A percentile compares a stretch with the other conserved stretches of the same genome.
Conservation (phyloP, 2,329 filamentous ascomycete genomes). For the Hypomyces perniciosus region DNA sequence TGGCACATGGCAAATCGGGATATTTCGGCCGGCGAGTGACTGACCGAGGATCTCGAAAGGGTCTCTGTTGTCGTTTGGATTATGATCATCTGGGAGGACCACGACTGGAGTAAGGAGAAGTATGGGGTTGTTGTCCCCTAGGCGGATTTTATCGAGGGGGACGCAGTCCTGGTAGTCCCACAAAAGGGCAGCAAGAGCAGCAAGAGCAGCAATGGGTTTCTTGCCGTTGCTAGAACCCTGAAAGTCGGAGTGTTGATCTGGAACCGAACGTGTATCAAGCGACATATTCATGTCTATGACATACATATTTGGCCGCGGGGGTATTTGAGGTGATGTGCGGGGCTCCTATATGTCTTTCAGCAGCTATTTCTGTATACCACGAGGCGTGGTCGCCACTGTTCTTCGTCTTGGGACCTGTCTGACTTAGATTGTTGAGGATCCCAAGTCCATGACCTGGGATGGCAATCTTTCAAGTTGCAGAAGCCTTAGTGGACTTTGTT, state of each 20-base stretch:
- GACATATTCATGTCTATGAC: slow-evolving; percentile 5
- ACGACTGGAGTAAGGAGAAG: slow-evolving; percentile 56
- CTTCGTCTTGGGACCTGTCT: too few species aligned
- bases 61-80: slow-evolving; percentile 44
- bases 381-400: too few species aligned
- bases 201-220: neutral
- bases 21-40: slow-evolving; percentile 53
- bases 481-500: too few species aligned
- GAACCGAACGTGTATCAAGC: neutral
- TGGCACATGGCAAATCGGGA: slow-evolving; percentile 63
- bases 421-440: too few species aligned
- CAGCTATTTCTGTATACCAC: too few species aligned
- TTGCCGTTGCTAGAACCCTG: neutral
- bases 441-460: too few species aligned
- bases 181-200: slow-evolving; percentile 23
- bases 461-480: too few species aligned
- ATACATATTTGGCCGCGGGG: neutral
- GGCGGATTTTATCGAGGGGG: slow-evolving; percentile 40
- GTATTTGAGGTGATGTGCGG: too few species aligned
- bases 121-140: slow-evolving; percentile 49
- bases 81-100: slow-evolving; percentile 35
- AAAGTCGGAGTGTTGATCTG: neutral
- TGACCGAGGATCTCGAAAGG: slow-evolving; percentile 68
- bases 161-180: slow-evolving; percentile 42
- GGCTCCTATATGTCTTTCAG: too few species aligned